Percentiles rank a stretch among this genome's conserved stretches.
These are phyloP conservation scores for Skeletonema costatum DNA, from an alignment of 108 stramenopile genomes.

Conservation along the genomic window DNA sequence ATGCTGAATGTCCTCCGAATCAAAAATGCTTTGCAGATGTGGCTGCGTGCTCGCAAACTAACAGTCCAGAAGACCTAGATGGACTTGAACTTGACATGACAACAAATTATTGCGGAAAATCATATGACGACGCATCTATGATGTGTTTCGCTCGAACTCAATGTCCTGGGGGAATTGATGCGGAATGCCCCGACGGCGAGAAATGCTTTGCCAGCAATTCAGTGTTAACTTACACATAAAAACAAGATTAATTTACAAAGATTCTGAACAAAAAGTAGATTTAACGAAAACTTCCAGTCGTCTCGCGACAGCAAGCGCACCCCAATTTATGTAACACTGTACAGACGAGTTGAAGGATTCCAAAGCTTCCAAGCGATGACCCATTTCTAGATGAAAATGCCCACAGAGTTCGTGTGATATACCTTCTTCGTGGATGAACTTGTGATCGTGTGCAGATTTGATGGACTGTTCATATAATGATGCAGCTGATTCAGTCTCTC, in stretches of 20 bases:
- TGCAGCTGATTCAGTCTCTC: slow-evolving; percentile 8
- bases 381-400: slow-evolving; percentile 8
- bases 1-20: slow-evolving; percentile 34
- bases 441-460: slow-evolving; percentile 17
- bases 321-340: slow-evolving; percentile 12
- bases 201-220: slow-evolving; percentile 13
- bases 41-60: background rate
- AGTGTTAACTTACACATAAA: background rate
- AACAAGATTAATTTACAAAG: no score
- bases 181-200: slow-evolving; percentile 70
- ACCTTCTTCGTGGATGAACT: slow-evolving; percentile 14
- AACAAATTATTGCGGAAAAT: slow-evolving; percentile 58
- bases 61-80: background rate
- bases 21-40: slow-evolving; percentile 40
- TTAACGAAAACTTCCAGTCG: slow-evolving; percentile 4
- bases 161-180: slow-evolving; percentile 69
- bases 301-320: slow-evolving; percentile 20
- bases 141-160: slow-evolving; percentile 51
- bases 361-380: background rate
- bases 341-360: slow-evolving; percentile 12
- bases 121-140: slow-evolving; percentile 74
- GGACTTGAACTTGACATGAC: background rate
- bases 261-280: background rate
- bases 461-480: slow-evolving; percentile 14
- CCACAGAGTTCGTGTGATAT: slow-evolving; percentile 12